Evolutionary conservation across 2,329 filamentous ascomycete genomes (phyloP).

Genomic region (Talaromyces sp.): DNA sequence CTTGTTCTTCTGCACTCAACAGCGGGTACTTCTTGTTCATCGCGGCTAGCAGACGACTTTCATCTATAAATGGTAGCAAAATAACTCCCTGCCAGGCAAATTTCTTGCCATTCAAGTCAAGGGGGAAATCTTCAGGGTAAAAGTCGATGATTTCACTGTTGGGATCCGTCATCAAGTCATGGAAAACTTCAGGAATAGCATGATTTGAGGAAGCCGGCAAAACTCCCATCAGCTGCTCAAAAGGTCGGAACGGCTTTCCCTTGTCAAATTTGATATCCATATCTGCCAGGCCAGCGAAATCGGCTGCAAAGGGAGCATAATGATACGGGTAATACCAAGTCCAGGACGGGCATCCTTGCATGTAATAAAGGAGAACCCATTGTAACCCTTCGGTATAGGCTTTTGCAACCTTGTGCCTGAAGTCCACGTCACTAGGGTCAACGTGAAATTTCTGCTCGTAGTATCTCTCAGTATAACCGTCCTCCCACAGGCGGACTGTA

Average conservation of each 20-base stretch:
- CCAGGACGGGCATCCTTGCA: conserved; percentile 97
- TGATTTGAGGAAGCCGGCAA: conserved; percentile 89
- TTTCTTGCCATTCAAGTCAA: conserved; percentile 96
- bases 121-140: conserved; percentile 87
- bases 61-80: conserved; percentile 92
- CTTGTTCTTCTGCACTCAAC: conserved; percentile 68
- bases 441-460: conserved; percentile 96
- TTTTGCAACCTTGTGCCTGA: conserved; percentile 80
- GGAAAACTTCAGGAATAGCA: conserved; percentile 82
- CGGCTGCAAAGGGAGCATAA: conserved; percentile 93
- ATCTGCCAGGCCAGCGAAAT: conserved; percentile 78
- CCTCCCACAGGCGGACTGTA: conserved; percentile 86
- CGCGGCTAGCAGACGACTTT: conserved; percentile 73
- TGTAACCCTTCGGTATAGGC: conserved; percentile 92
- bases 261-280: conserved; percentile 78
- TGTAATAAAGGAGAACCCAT: conserved; percentile 96
- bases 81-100: conserved; percentile 97
- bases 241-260: conserved; percentile 80
- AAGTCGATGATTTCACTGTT: conserved; percentile 95
- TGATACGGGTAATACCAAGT: conserved; percentile 99
- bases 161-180: conserved; percentile 80
- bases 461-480: conserved; percentile 90
- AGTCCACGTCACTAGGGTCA: conserved; percentile 72
- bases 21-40: conserved; percentile 78
- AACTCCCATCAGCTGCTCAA: conserved; percentile 98